A percentile compares a stretch with the other conserved stretches of the same genome.
Conservation (phyloP, 202 grass and related monocot genomes). For the Setaria italica region DNA sequence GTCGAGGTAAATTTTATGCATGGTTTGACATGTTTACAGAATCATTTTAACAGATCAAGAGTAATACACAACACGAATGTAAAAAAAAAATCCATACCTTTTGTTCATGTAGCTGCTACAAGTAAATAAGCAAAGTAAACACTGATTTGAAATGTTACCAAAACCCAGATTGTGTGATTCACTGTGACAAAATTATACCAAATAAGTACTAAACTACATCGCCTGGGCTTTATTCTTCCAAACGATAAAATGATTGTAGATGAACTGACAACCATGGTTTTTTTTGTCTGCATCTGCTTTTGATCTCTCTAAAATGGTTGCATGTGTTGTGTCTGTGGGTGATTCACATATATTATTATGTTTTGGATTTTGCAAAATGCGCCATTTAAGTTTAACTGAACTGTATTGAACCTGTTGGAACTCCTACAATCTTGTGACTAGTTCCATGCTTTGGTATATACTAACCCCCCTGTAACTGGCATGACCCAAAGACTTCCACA, state of each 20-base stretch:
- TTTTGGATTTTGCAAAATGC: constrained; percentile 9
- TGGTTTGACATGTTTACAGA: constrained; percentile 21
- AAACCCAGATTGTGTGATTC: constrained; percentile 26
- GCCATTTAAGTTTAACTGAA: not conserved
- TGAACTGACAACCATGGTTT: constrained; percentile 24
- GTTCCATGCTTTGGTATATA: constrained; percentile 46
- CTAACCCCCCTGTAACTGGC: constrained; percentile 42
- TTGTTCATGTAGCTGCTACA: constrained; percentile 19
- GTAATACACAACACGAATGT: constrained; percentile 6
- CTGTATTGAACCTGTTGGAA: constrained; percentile 35
- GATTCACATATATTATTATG: constrained; percentile 21
- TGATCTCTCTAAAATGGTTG: constrained; percentile 16
- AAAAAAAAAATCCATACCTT: constrained; percentile 15
- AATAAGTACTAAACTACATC: constrained; percentile 29
- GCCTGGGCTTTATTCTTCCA: constrained; percentile 7
- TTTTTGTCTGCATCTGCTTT: constrained; percentile 1
- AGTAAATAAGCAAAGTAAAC: constrained; percentile 5
- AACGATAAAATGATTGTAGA: constrained; percentile 22
- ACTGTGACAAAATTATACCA: constrained; percentile 28
- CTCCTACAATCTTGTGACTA: constrained; percentile 30
- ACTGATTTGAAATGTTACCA: constrained; percentile 29
- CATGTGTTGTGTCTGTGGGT: constrained; percentile 12
- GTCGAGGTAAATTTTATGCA: not conserved
- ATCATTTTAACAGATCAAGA: constrained; percentile 17
- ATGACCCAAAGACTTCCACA: constrained; percentile 86